Conservation (phyloP, 1,284 basidiomycete genomes). For the Irpex sp. region DNA sequence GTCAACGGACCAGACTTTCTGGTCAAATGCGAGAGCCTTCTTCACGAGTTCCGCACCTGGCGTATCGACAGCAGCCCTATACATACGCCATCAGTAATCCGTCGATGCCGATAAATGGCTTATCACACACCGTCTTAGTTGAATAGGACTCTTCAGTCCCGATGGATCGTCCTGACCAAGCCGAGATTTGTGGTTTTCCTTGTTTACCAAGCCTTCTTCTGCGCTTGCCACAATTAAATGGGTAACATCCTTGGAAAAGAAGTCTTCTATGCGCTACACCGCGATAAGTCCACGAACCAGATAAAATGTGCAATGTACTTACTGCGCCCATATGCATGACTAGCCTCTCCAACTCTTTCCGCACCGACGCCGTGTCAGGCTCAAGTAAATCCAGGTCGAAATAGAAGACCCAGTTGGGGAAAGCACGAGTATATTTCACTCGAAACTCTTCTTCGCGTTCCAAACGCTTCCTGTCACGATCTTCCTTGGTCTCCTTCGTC, state of each 20-base stretch:
- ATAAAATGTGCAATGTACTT: constrained; percentile 32
- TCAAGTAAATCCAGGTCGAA: constrained; percentile 71
- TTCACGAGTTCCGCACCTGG: constrained; percentile 50
- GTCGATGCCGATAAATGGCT: background rate
- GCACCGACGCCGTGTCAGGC: constrained; percentile 40
- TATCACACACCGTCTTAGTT: constrained; percentile 47
- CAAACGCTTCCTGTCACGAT: constrained; percentile 38
- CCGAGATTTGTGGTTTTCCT: constrained; percentile 52
- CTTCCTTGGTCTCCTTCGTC: constrained; percentile 26
- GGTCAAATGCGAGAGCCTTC: constrained; percentile 75
- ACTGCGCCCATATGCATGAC: constrained; percentile 77
- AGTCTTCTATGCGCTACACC: constrained; percentile 71
- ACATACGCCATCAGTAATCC: background rate
- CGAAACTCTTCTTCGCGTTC: constrained; percentile 74
- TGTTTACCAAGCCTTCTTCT: constrained; percentile 45
- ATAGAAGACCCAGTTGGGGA: constrained; percentile 84
- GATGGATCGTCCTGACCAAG: constrained; percentile 24
- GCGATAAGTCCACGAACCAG: constrained; percentile 1
- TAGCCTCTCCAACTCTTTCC: constrained; percentile 46
- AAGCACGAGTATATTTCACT: constrained; percentile 80
- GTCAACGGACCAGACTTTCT: constrained; percentile 86
- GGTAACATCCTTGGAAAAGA: constrained; percentile 83
- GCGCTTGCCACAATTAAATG: constrained; percentile 72
- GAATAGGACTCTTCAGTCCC: constrained; percentile 60
- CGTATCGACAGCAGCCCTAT: constrained; percentile 18